Percentiles rank a stretch among this genome's conserved stretches.
These are phyloP conservation scores for Clarireedia paspali DNA, from an alignment of 2,329 filamentous ascomycete species.

Conservation along the genomic window DNA sequence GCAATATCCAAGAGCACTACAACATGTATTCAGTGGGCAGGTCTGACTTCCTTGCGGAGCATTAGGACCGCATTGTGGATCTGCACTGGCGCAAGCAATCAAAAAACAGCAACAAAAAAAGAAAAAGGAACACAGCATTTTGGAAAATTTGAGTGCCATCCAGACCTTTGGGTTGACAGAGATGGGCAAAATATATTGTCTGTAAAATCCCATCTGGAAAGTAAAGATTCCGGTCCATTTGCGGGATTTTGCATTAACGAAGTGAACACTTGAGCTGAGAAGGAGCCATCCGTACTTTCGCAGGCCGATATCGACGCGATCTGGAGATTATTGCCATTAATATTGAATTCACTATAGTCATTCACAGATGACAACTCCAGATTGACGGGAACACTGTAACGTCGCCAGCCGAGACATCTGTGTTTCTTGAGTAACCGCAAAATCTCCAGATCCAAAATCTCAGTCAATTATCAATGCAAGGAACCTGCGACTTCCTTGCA, in stretches of 20 bases:
- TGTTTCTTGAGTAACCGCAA: not conserved
- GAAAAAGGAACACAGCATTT: not conserved
- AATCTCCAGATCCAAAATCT: not conserved
- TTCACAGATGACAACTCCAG: not conserved
- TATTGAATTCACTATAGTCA: constrained; percentile 1
- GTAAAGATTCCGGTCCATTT: constrained; percentile 2
- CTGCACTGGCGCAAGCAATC: not conserved
- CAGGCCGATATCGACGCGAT: not conserved
- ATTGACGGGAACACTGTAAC: not conserved
- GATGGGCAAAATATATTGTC: not conserved
- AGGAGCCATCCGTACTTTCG: not conserved
- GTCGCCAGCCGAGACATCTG: not conserved
- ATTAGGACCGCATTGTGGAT: constrained; percentile 5
- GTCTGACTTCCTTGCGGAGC: not conserved
- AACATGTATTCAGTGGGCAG: constrained; percentile 7
- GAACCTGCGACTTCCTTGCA: constrained; percentile 3
- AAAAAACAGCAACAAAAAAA: not conserved
- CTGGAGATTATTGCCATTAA: not conserved
- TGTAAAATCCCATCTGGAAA: not conserved
- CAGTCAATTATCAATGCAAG: not conserved
- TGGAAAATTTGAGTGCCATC: not conserved
- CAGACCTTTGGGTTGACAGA: not conserved
- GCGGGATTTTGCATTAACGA: not conserved
- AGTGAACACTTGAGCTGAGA: constrained; percentile 2
- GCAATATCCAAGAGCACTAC: constrained; percentile 6